Base-by-base conservation (phyloP, 176 grass and related monocot species). In the Rhipidocladum racemiflorum region DNA sequence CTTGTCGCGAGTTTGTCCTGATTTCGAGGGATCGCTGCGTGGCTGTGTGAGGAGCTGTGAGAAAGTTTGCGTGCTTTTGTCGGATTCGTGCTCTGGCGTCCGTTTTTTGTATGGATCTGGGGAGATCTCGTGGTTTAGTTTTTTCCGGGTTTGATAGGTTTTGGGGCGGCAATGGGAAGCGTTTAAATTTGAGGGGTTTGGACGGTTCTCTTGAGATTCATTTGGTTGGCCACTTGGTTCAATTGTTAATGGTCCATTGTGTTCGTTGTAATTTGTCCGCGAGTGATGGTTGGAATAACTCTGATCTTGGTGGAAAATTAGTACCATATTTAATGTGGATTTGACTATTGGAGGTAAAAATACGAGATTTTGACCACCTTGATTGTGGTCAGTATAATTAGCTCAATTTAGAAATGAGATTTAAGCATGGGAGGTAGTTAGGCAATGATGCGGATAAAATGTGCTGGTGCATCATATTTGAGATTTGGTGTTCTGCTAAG, bases 41-140 rank as follows among this genome's bases (percentile, higher is more conserved):
- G 17, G 20, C 61, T 13, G 7, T 50, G 12, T 64, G 1, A 15
- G 48, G 13, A 14, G 49, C 34, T 0, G 49, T 2, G n/a, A 50
- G 44, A 16, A 44, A 28, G 7, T 75, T 15, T 51, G 28, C 23
- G 53, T 28, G 36, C 39, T 64, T 86, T 76, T 69, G 40, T 75
- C 25, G 6, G 73, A 60, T 60, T 83, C 59, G 60, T 23, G 36
- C 77, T 77, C 12, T 35, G 38, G 16, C 39, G 60, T 46, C 30
- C 38, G 60, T n/a, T 10, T 80, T 84, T 61, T 79, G 45, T 49
- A 46, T 49, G 78, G 88, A 86, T 89, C 83, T 90, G 74, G 30
- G 29, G 48, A 56, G 84, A 86, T 83, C 79, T 68, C 38, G 59
- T 56, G 38, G 50, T 49, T 56, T 73, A 70, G 16, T 27, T 20